phyloP scores from a whole-genome alignment of 331 rosid species.

The Telfairia occidentalis region DNA sequence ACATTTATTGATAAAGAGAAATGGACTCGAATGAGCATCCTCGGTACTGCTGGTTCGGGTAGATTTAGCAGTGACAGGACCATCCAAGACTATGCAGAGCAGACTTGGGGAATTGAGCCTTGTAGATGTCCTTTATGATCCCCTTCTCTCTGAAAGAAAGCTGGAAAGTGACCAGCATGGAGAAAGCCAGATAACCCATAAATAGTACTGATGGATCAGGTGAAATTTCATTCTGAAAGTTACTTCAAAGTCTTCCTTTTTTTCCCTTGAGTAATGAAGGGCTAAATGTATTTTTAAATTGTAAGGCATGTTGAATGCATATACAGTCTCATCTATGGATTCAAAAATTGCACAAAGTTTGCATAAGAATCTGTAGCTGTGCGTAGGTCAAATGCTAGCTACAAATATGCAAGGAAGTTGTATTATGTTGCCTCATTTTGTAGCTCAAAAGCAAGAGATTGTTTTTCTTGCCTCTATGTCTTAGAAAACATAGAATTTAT shows the following conservation, averaged over 20 bases:
- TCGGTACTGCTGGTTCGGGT: conserved; percentile 59
- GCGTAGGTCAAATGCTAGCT: neutral
- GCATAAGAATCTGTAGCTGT: neutral
- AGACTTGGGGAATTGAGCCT: conserved; percentile 58
- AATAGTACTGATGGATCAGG: neutral
- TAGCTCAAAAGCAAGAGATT: neutral
- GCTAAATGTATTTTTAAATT: neutral
- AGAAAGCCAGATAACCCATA: neutral
- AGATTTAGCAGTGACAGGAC: conserved; percentile 68
- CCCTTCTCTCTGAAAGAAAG: neutral
- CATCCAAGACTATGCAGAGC: conserved; percentile 51
- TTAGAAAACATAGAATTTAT: neutral
- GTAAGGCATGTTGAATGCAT: neutral
- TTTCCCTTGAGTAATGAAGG: neutral
- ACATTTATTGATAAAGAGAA: conserved; percentile 46
- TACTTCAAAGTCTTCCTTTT: neutral
- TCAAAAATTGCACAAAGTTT: neutral
- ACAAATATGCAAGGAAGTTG: neutral
- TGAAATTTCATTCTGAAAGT: neutral
- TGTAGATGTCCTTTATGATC: conserved; percentile 53
- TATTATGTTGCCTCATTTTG: neutral
- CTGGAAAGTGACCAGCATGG: neutral
- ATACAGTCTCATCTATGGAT: neutral
- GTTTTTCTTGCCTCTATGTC: neutral
- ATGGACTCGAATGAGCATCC: conserved; percentile 68